Evolutionary conservation across 441 rosid genomes (phyloP).

Genomic region (Dalechampia spathulata): DNA sequence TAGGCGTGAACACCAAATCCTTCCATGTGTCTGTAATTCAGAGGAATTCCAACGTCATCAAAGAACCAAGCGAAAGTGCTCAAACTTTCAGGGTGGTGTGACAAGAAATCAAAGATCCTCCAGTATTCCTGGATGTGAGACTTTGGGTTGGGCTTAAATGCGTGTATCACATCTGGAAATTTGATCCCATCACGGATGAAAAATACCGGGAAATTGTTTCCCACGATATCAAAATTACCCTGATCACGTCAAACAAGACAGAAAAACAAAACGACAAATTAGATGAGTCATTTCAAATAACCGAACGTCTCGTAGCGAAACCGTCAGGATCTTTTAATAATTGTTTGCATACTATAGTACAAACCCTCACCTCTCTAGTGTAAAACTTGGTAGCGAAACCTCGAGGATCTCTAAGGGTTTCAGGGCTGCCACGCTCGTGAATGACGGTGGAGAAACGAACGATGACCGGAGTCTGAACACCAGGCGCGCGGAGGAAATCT

Average conservation of each 20-base stretch:
- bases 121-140: slow-evolving; percentile 95
- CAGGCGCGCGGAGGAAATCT: slow-evolving; percentile 93
- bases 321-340: no score
- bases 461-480: slow-evolving; percentile 92
- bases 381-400: slow-evolving; percentile 98
- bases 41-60: slow-evolving; percentile 95
- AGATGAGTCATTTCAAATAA: background rate
- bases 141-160: slow-evolving; percentile 92
- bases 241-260: slow-evolving; percentile 10
- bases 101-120: slow-evolving; percentile 90
- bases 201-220: slow-evolving; percentile 96
- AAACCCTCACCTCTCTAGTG: slow-evolving; percentile 75
- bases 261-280: background rate
- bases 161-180: slow-evolving; percentile 96
- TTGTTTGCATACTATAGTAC: no score
- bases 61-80: slow-evolving; percentile 86
- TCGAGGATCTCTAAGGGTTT: slow-evolving; percentile 95
- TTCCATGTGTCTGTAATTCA: slow-evolving; percentile 95
- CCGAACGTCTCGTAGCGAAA: background rate
- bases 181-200: slow-evolving; percentile 93
- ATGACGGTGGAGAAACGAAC: slow-evolving; percentile 92
- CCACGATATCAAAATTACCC: slow-evolving; percentile 99
- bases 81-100: slow-evolving; percentile 94
- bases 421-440: slow-evolving; percentile 95
- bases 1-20: slow-evolving; percentile 90